Evolutionary conservation across 1,139 yeast genomes (phyloP).

Genomic region (Zygoascus hellenicus): DNA sequence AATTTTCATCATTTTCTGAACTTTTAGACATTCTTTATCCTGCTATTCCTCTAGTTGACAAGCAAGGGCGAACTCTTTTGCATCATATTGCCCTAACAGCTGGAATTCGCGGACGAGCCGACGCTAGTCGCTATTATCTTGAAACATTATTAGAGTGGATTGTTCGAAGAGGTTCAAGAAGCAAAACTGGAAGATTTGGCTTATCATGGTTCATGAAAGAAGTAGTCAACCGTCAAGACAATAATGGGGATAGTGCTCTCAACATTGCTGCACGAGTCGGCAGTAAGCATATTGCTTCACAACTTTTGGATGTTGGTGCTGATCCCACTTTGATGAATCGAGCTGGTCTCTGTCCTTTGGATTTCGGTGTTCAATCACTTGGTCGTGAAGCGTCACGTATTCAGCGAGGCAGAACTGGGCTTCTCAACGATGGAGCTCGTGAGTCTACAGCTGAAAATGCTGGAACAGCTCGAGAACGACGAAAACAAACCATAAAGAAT

Average conservation of each 20-base stretch:
- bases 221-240: slow-evolving; percentile 71
- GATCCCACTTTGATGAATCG: slow-evolving; percentile 73
- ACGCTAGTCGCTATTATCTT: slow-evolving; percentile 69
- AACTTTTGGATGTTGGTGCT: slow-evolving; percentile 80
- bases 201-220: slow-evolving; percentile 59
- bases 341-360: slow-evolving; percentile 78
- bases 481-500: slow-evolving; percentile 39
- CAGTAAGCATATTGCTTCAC: slow-evolving; percentile 71
- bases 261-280: slow-evolving; percentile 91
- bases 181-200: slow-evolving; percentile 41
- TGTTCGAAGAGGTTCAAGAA: slow-evolving; percentile 46
- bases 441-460: slow-evolving; percentile 5
- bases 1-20: slow-evolving; percentile 64
- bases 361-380: slow-evolving; percentile 55
- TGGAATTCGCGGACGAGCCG: slow-evolving; percentile 62
- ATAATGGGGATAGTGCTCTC: slow-evolving; percentile 77
- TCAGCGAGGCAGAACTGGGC: not conserved
- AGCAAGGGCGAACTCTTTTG: slow-evolving; percentile 74
- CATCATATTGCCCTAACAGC: slow-evolving; percentile 86
- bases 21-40: slow-evolving; percentile 72
- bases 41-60: slow-evolving; percentile 67
- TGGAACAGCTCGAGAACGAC: slow-evolving; percentile 27
- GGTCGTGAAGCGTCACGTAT: slow-evolving; percentile 3
- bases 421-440: slow-evolving; percentile 1
- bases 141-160: slow-evolving; percentile 79